Evolutionary conservation across 1,284 basidiomycete species (phyloP).

Genomic region (Polyporus tsugae): DNA sequence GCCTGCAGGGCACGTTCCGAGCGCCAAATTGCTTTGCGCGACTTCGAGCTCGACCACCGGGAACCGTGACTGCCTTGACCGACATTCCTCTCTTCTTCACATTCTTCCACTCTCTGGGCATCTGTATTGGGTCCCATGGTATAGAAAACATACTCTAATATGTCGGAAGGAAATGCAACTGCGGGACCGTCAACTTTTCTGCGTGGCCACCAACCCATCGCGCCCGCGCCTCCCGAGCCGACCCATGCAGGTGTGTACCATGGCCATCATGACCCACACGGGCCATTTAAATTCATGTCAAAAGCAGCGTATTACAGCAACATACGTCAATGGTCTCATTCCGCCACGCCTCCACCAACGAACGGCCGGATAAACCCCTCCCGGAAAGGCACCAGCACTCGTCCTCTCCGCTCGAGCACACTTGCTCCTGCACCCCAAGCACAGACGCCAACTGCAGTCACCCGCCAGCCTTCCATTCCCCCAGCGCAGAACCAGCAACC

Average conservation of each 20-base stretch:
- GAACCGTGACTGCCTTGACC: conserved; percentile 14
- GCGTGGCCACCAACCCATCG: conserved; percentile 32
- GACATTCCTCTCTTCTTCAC: conserved; percentile 4
- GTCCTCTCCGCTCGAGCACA: conserved; percentile 47
- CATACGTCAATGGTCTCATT: conserved; percentile 66
- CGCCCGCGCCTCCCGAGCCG: conserved; percentile 30
- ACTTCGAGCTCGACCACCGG: conserved; percentile 25
- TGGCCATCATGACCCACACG: background rate
- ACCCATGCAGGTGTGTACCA: conserved; percentile 34
- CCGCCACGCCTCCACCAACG: conserved; percentile 58
- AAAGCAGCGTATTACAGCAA: conserved; percentile 68
- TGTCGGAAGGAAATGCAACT: conserved; percentile 29
- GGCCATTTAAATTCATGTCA: background rate
- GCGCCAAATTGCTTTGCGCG: conserved; percentile 20
- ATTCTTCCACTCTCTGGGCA: background rate
- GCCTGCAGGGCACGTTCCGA: background rate
- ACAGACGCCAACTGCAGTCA: conserved; percentile 36
- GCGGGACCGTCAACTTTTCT: conserved; percentile 33
- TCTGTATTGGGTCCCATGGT: no score
- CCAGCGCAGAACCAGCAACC: conserved; percentile 15
- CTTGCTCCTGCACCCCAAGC: conserved; percentile 41
- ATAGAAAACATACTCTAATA: background rate
- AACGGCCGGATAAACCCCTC: conserved; percentile 43
- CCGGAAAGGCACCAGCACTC: conserved; percentile 42
- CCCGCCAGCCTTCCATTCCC: conserved; percentile 29